Percentiles rank a stretch among this genome's conserved stretches.
Conservation (phyloP, 106 monocot species). For the Allium cepa region DNA sequence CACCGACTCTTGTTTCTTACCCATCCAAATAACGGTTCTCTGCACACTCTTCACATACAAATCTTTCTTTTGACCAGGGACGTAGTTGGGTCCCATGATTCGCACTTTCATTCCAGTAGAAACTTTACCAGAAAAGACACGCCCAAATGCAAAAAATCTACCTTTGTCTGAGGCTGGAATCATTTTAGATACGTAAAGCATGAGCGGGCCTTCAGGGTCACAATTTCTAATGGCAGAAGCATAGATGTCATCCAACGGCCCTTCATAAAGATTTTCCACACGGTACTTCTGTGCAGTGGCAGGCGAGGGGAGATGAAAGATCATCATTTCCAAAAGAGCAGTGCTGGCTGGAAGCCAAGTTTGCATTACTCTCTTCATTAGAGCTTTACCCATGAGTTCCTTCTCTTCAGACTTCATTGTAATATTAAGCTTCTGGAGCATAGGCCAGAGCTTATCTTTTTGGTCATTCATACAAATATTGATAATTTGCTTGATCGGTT, state of each 20-base stretch:
- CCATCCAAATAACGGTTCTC: conserved; percentile 30
- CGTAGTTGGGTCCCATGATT: conserved; percentile 24
- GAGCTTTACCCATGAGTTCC: conserved; percentile 18
- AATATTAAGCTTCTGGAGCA: conserved; percentile 17
- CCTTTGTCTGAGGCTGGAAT: conserved; percentile 30
- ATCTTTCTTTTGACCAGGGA: conserved; percentile 23
- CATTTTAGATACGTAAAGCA: conserved; percentile 33
- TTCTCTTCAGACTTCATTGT: conserved; percentile 20
- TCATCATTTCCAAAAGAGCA: background rate
- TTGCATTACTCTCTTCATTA: conserved; percentile 25
- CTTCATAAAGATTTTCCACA: conserved; percentile 27
- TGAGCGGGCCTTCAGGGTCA: conserved; percentile 26
- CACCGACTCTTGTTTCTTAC: conserved; percentile 25
- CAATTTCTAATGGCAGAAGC: conserved; percentile 26
- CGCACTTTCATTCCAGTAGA: conserved; percentile 18
- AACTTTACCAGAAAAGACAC: conserved; percentile 20
- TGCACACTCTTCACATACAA: conserved; percentile 23
- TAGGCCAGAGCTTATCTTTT: conserved; percentile 27
- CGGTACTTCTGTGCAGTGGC: conserved; percentile 26
- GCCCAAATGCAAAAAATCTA: conserved; percentile 24
- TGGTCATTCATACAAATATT: conserved; percentile 21
- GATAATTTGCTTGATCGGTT: conserved; percentile 27
- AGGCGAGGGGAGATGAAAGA: conserved; percentile 20
- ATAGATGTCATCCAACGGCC: conserved; percentile 19
- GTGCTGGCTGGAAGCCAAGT: background rate